Evolutionary conservation across 192 early-diverging fungal species (phyloP).

Genomic region (Gigaspora rosea): DNA sequence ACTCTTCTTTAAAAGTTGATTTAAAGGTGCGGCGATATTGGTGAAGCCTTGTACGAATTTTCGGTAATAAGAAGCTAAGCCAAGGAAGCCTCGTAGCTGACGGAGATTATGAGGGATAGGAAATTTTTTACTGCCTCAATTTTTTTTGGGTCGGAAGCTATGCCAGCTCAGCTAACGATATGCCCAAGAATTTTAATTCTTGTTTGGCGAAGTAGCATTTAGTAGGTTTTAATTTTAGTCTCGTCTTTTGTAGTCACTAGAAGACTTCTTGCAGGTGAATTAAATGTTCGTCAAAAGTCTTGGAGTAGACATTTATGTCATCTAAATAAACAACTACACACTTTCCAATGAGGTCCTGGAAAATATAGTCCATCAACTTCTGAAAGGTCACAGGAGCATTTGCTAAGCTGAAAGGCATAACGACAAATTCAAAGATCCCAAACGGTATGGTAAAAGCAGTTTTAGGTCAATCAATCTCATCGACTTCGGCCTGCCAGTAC

Average conservation of each 20-base stretch:
- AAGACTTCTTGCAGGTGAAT: neutral
- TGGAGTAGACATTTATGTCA: conserved; percentile 39
- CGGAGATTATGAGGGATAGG: neutral
- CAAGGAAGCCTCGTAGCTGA: neutral
- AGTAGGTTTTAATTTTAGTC: neutral
- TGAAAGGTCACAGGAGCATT: conserved; percentile 37
- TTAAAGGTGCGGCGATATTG: neutral
- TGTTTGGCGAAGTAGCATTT: too few relatives aligned
- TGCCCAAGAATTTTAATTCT: too few relatives aligned
- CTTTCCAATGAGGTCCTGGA: neutral
- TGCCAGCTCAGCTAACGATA: neutral
- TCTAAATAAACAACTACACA: conserved; percentile 38
- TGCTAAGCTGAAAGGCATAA: conserved; percentile 36
- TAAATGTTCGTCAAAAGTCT: conserved; percentile 29
- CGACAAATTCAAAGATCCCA: conserved; percentile 24
- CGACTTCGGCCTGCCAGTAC: conserved; percentile 32
- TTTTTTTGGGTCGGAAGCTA: conserved; percentile 10
- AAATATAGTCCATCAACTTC: conserved; percentile 28
- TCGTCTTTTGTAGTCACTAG: neutral
- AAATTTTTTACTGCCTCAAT: conserved; percentile 20
- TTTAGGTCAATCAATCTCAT: neutral
- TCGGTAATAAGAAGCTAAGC: neutral
- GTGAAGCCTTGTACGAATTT: neutral
- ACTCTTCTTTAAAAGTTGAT: neutral
- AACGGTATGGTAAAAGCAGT: conserved; percentile 35